Evolutionary conservation across 129 eudicot genomes (phyloP).

Genomic region (Artemisia argyi): DNA sequence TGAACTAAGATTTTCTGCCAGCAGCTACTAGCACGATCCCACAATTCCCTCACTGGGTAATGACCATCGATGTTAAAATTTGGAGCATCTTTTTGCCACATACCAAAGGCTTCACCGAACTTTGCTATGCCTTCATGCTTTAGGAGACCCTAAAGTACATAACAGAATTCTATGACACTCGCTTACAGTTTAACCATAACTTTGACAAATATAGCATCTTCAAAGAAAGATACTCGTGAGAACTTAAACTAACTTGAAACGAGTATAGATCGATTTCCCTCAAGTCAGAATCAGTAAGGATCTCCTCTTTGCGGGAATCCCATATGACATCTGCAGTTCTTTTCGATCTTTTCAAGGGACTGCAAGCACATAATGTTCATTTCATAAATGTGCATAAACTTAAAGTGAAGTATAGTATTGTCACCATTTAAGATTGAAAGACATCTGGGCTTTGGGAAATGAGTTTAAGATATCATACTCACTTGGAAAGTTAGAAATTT

Average conservation of each 20-base stretch:
- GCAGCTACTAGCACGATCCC: slow-evolving; percentile 86
- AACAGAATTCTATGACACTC: not conserved
- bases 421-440: not conserved
- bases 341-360: slow-evolving; percentile 78
- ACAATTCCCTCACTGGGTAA: slow-evolving; percentile 92
- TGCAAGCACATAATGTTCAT: slow-evolving; percentile 24
- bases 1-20: slow-evolving; percentile 73
- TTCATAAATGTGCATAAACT: not conserved
- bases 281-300: slow-evolving; percentile 68
- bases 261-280: slow-evolving; percentile 97
- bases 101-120: slow-evolving; percentile 64
- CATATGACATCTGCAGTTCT: slow-evolving; percentile 96
- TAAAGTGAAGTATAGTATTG: not conserved
- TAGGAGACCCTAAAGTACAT: slow-evolving; percentile 66
- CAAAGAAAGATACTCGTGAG: too few species aligned
- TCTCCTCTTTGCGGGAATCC: slow-evolving; percentile 68
- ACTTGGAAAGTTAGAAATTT: too few species aligned
- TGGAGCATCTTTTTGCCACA: slow-evolving; percentile 86
- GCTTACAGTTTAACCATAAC: not conserved
- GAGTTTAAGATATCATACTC: not conserved
- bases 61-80: slow-evolving; percentile 86
- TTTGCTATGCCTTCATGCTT: slow-evolving; percentile 85
- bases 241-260: slow-evolving; percentile 64
- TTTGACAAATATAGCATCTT: too few species aligned
- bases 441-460: slow-evolving; percentile 6